These are phyloP conservation scores for Spinellus fusiger DNA, from an alignment of 192 early-diverging fungal species.

Conservation along the genomic window DNA sequence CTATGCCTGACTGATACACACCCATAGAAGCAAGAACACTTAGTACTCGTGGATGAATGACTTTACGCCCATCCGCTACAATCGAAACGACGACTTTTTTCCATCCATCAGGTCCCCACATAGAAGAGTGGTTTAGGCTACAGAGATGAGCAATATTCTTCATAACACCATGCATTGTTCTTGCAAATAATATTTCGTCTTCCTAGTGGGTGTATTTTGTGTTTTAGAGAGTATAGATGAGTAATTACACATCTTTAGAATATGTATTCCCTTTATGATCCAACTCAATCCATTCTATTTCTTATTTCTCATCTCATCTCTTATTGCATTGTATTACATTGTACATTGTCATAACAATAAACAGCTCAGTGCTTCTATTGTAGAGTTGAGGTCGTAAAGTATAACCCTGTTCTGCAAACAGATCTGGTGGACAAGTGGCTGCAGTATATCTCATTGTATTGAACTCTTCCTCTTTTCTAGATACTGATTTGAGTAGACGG, in stretches of 20 bases:
- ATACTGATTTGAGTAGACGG: slow-evolving; percentile 45
- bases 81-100: slow-evolving; percentile 70
- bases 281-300: slow-evolving; percentile 1
- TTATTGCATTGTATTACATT: slow-evolving; percentile 35
- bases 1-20: slow-evolving; percentile 65
- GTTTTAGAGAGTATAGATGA: neutral
- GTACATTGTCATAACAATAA: slow-evolving; percentile 83
- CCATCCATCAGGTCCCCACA: slow-evolving; percentile 57
- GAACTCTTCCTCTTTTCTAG: slow-evolving; percentile 66
- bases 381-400: slow-evolving; percentile 70
- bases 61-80: slow-evolving; percentile 69
- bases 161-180: slow-evolving; percentile 65
- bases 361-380: slow-evolving; percentile 66
- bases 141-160: slow-evolving; percentile 71
- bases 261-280: no score
- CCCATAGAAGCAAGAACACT: slow-evolving; percentile 68
- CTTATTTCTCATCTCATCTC: neutral
- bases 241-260: slow-evolving; percentile 29
- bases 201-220: slow-evolving; percentile 36
- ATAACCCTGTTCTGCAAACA: slow-evolving; percentile 72
- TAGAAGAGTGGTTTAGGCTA: slow-evolving; percentile 41
- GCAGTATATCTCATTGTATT: slow-evolving; percentile 94
- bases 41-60: slow-evolving; percentile 52
- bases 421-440: slow-evolving; percentile 79
- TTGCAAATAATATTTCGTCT: slow-evolving; percentile 61